Base-by-base conservation (phyloP, 225 moss, liverwort and hornwort genomes). In the Sphagnum contortum region DNA sequence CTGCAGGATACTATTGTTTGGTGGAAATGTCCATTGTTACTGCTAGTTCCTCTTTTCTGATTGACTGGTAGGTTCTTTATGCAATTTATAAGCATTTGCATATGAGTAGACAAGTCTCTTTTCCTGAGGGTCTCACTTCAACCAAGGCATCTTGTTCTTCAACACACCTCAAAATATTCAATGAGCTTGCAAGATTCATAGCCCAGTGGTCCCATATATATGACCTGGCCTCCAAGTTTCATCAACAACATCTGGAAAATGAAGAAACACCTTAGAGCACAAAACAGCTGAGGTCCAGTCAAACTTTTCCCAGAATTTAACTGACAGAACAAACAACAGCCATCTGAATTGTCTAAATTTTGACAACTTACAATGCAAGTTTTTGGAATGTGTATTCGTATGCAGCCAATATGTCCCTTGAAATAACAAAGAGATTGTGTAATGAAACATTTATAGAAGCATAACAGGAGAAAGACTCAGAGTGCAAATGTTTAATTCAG, bases 171-270 rank as follows among this genome's bases (percentile, higher is more conserved):
- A 71, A 82, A 78, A 69, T 82, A 82, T 57, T 82, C 78, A 4
- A 82, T 73, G 47, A 82, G 75, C 45, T 82, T 73, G 12, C 12
- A 10, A 1, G 82, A 82, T 7, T 75, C 46, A 56, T 70, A 75
- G 61, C 82, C 82, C 68, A 82, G 49, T 46, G 78, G 78, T 54
- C 82, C 82, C 62, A 75, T 75, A 47, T 82, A 82, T 48, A 82
- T 78, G 63, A 78, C 78, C 61, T 82, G 75, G 4, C 82, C 82
- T 44, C 82, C 75, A 72, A 75, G 75, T 70, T 82, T 82, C 50
- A 82, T 59, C 57, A 82, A 49, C 49, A 78, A 59, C 45, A 82
- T 75, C 78, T 84, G 80, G 66, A 68, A 50, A 58, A 12, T 58
- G 12, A 13, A 44, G 44, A 14, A 3, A 44, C 6, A 13, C 3